Conservation (phyloP, 2,329 filamentous ascomycete species). For the Trichoderma asperellum region DNA sequence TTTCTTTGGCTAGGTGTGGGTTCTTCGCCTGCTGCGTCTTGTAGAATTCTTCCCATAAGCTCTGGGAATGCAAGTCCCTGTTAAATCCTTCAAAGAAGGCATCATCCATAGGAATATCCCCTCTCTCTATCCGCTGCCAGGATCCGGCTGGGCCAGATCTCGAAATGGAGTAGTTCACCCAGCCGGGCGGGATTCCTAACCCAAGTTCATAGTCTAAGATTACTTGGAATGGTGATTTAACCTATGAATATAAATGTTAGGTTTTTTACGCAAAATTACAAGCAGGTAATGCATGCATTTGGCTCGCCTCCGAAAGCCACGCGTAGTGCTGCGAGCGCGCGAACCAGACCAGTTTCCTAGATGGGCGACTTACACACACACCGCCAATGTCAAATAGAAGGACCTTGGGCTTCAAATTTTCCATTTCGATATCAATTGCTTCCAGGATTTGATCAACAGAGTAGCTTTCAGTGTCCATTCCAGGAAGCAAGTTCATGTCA, state of each 20-base stretch:
- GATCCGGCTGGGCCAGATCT: constrained; percentile 74
- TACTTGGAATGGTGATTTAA: constrained; percentile 87
- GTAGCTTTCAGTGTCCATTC: constrained; percentile 18
- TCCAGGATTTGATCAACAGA: constrained; percentile 37
- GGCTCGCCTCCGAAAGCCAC: neutral
- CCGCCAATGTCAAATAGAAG: constrained; percentile 95
- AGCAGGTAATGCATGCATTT: neutral
- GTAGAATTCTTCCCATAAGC: constrained; percentile 72
- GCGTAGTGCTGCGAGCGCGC: neutral
- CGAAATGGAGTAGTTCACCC: constrained; percentile 90
- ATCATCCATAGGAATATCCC: constrained; percentile 74
- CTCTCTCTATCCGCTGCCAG: constrained; percentile 88
- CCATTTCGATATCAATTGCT: constrained; percentile 45
- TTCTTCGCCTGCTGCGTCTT: constrained; percentile 47
- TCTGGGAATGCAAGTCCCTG: constrained; percentile 67
- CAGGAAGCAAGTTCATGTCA: constrained; percentile 8
- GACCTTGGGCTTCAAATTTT: constrained; percentile 63
- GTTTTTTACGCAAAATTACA: neutral
- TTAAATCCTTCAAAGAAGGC: constrained; percentile 78
- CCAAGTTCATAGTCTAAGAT: constrained; percentile 87
- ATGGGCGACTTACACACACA: constrained; percentile 76
- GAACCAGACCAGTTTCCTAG: neutral
- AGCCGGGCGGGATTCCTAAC: constrained; percentile 79
- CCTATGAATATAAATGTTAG: constrained; percentile 53
- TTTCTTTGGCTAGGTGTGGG: constrained; percentile 43